A percentile compares a stretch with the other conserved stretches of the same genome.
Evolutionary conservation across 495 filamentous ascomycete species (phyloP).

Genomic region (Usnea hakonensis): DNA sequence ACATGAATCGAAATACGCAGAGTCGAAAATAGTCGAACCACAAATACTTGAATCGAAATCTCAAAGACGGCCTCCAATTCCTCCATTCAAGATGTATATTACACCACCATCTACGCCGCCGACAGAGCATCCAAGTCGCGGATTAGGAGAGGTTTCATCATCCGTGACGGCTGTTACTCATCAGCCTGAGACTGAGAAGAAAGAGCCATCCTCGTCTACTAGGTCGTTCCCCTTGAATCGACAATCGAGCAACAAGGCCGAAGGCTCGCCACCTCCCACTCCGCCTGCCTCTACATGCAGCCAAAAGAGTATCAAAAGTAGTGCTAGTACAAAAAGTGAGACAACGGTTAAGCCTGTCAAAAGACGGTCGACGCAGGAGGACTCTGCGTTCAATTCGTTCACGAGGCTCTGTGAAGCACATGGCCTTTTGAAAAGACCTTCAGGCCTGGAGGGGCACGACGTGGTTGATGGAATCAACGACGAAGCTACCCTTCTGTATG

Average conservation of each 20-base stretch:
- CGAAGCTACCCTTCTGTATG: conserved; percentile 29
- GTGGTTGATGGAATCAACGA: conserved; percentile 28
- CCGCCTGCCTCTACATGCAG: background rate
- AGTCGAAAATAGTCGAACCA: background rate
- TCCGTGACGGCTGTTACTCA: background rate
- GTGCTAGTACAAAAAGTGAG: background rate
- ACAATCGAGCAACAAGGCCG: background rate
- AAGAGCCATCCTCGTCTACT: background rate
- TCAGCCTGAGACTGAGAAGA: background rate
- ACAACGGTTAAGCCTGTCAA: background rate
- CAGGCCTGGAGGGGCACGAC: conserved; percentile 24
- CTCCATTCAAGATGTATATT: background rate
- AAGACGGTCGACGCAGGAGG: conserved; percentile 2
- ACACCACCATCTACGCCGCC: background rate
- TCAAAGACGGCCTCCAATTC: background rate
- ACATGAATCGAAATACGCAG: background rate
- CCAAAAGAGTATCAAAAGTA: background rate
- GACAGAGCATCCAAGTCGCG: background rate
- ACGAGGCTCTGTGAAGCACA: conserved; percentile 20
- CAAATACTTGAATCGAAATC: background rate
- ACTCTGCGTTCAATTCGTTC: conserved; percentile 20
- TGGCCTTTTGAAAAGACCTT: conserved; percentile 22
- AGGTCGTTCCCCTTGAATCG: background rate
- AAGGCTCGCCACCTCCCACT: background rate
- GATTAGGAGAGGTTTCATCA: background rate